phyloP scores from a whole-genome alignment of 1,284 basidiomycete genomes.

The Cutaneotrichosporon curvatum region DNA sequence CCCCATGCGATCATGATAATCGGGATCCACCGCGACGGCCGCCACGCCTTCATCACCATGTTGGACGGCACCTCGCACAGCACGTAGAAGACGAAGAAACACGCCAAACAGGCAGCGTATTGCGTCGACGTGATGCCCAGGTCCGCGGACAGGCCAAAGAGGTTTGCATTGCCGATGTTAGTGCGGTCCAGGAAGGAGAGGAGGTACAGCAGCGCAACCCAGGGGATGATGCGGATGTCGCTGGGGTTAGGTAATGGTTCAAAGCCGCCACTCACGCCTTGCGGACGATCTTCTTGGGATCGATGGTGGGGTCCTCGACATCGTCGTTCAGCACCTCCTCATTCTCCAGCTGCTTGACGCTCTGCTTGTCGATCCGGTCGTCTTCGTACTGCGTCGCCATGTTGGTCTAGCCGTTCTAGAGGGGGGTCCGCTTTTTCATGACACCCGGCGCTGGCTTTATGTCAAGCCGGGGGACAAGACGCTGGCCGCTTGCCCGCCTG shows the following conservation, averaged over 20 bases:
- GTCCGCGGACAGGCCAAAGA: slow-evolving; percentile 29
- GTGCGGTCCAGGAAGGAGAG: slow-evolving; percentile 65
- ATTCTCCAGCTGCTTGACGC: no score
- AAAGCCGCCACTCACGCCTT: slow-evolving; percentile 6
- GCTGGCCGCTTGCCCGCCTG: no score
- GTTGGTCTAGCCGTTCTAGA: no score
- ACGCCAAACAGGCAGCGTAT: slow-evolving; percentile 30
- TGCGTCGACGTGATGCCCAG: slow-evolving; percentile 21
- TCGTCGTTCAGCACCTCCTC: no score
- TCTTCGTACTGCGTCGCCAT: no score
- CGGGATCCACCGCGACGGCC: slow-evolving; percentile 29
- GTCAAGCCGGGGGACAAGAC: no score
- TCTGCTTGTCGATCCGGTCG: no score
- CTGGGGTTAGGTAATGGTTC: slow-evolving; percentile 3
- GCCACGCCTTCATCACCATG: slow-evolving; percentile 49
- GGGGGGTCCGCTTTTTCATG: no score
- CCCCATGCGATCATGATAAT: slow-evolving; percentile 43
- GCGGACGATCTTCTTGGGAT: slow-evolving; percentile 6
- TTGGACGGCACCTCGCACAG: slow-evolving; percentile 53
- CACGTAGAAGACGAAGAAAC: slow-evolving; percentile 42
- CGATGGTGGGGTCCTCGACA: slow-evolving; percentile 6
- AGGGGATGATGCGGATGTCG: slow-evolving; percentile 27
- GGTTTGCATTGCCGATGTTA: slow-evolving; percentile 55
- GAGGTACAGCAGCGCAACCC: slow-evolving; percentile 56
- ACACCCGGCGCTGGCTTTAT: no score